Percentiles rank a stretch among this genome's conserved stretches.
Conservation (phyloP, 768 basidiomycete genomes). For the Asterophora parasitica region DNA sequence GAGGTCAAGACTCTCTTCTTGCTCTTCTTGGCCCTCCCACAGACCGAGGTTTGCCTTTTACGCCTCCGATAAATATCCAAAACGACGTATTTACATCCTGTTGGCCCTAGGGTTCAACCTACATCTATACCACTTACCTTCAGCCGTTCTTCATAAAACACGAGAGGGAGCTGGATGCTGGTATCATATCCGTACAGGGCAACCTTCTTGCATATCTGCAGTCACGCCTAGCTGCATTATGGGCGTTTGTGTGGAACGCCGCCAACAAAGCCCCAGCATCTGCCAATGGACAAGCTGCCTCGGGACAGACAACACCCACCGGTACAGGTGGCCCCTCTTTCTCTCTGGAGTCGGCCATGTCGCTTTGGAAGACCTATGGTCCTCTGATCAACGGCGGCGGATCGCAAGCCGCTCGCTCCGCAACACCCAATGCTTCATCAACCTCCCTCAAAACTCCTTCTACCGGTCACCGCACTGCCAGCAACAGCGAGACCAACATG, state of each 20-base stretch:
- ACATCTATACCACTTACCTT: conserved; percentile 55
- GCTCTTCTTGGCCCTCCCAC: conserved; percentile 64
- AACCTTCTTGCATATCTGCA: conserved; percentile 54
- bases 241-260: conserved; percentile 41
- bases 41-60: conserved; percentile 49
- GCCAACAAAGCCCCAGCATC: conserved; percentile 33
- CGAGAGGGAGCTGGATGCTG: conserved; percentile 56
- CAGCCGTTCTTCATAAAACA: conserved; percentile 57
- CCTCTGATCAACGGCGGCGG: conserved; percentile 31
- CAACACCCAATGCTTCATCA: neutral
- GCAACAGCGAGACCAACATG: neutral
- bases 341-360: conserved; percentile 28
- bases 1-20: conserved; percentile 66
- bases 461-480: neutral
- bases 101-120: conserved; percentile 55
- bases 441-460: neutral
- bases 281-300: conserved; percentile 11
- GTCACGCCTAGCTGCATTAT: conserved; percentile 41
- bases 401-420: neutral
- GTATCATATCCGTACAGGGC: conserved; percentile 49
- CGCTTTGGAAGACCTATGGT: conserved; percentile 38
- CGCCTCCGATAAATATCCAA: neutral
- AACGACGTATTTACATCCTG: conserved; percentile 1
- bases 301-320: conserved; percentile 12
- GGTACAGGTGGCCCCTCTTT: neutral